Percentiles rank a stretch among this genome's conserved stretches.
Evolutionary conservation across 208 protist genomes (phyloP).

Genomic region (Tritrichomonas foetus): DNA sequence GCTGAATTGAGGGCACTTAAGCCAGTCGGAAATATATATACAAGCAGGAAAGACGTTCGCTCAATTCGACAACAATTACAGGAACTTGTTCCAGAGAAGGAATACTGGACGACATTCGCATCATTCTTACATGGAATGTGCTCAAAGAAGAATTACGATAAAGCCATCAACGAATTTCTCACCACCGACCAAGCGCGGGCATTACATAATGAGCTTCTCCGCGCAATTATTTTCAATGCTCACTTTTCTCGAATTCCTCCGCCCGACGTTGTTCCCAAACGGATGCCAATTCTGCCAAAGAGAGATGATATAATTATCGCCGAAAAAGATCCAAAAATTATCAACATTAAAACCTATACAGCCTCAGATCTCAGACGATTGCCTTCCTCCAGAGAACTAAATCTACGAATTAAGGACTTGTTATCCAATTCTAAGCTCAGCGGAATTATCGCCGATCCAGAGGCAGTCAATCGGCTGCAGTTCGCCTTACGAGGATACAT

Average conservation of each 20-base stretch:
- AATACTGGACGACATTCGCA: neutral
- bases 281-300: neutral
- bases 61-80: neutral
- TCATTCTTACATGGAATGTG: neutral
- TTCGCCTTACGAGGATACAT: no score
- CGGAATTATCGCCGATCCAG: no score
- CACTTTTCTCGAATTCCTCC: conserved; percentile 1
- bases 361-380: no score
- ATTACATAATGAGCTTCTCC: neutral
- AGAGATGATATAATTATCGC: no score
- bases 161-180: neutral
- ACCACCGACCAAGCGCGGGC: neutral
- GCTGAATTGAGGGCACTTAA: no score
- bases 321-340: no score
- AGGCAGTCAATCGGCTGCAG: no score
- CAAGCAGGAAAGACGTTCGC: neutral
- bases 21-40: neutral
- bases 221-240: neutral
- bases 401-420: no score
- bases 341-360: no score
- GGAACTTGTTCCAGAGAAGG: neutral
- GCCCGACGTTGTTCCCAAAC: neutral
- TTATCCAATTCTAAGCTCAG: no score
- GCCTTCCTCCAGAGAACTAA: no score
- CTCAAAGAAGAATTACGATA: neutral